Conservation (phyloP, 1,284 basidiomycete genomes). For the Apiotrichum porosum region DNA sequence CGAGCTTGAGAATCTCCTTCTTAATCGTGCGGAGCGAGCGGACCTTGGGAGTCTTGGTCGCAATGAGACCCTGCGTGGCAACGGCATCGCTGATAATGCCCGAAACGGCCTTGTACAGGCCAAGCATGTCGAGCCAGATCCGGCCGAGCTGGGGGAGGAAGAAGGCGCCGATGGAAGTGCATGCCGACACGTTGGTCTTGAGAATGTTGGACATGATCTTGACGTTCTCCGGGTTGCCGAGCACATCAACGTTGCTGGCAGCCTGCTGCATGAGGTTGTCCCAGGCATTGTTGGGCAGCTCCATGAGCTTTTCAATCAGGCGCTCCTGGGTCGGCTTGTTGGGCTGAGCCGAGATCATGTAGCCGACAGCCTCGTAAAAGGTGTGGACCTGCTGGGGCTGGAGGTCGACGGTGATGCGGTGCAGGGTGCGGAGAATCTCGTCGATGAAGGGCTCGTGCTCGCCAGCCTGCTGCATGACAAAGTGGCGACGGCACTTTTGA, state of each 20-base stretch:
- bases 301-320: slow-evolving; percentile 92
- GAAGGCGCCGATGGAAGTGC: slow-evolving; percentile 93
- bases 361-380: slow-evolving; percentile 96
- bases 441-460: slow-evolving; percentile 98
- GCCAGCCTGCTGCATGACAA: slow-evolving; percentile 97
- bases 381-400: slow-evolving; percentile 94
- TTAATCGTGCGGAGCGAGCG: slow-evolving; percentile 93
- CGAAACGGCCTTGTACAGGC: slow-evolving; percentile 94
- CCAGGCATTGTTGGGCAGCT: slow-evolving; percentile 97
- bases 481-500: slow-evolving; percentile 96
- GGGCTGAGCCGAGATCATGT: slow-evolving; percentile 99
- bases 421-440: slow-evolving; percentile 87
- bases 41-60: slow-evolving; percentile 96
- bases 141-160: slow-evolving; percentile 94
- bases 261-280: slow-evolving; percentile 96
- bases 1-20: slow-evolving; percentile 94
- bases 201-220: slow-evolving; percentile 96
- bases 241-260: slow-evolving; percentile 84
- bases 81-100: slow-evolving; percentile 96
- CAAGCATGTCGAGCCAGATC: slow-evolving; percentile 97
- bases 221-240: slow-evolving; percentile 88
- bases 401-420: slow-evolving; percentile 92
- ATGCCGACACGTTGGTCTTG: slow-evolving; percentile 98
- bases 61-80: slow-evolving; percentile 77
- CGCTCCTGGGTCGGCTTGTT: slow-evolving; percentile 97